phyloP scores from a whole-genome alignment of 2,329 filamentous ascomycete species.

The Diaporthe sp. region DNA sequence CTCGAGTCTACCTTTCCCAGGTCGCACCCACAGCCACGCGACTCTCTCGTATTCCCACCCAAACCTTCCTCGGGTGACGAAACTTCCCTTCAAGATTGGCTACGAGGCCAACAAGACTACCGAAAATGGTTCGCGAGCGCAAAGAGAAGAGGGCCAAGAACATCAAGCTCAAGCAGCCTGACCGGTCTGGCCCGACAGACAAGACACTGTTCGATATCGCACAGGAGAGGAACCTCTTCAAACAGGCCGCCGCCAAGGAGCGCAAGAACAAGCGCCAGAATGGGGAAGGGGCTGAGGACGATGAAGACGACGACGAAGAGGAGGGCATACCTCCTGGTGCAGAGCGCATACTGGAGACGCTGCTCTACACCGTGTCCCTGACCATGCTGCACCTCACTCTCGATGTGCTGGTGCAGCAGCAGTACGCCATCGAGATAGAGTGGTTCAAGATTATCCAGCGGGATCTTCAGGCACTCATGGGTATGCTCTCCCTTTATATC shows the following conservation, averaged over 20 bases:
- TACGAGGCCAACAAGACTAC: not conserved
- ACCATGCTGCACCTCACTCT: conserved; percentile 82
- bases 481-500: conserved; percentile 55
- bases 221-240: conserved; percentile 72
- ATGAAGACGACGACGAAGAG: conserved; percentile 47
- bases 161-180: conserved; percentile 77
- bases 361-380: conserved; percentile 73
- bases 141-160: conserved; percentile 62
- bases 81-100: not conserved
- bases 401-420: conserved; percentile 83
- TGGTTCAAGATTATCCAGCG: conserved; percentile 70
- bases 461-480: conserved; percentile 65
- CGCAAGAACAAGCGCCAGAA: conserved; percentile 50
- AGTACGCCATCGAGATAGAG: conserved; percentile 78
- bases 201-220: conserved; percentile 83
- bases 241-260: conserved; percentile 60
- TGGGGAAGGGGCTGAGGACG: conserved; percentile 43
- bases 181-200: conserved; percentile 72
- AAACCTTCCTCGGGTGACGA: not conserved
- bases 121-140: conserved; percentile 63
- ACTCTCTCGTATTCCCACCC: not conserved
- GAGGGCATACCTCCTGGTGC: conserved; percentile 57
- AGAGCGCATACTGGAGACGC: conserved; percentile 68
- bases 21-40: conserved; percentile 26
- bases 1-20: not conserved